A percentile compares a stretch with the other conserved stretches of the same genome.
Evolutionary conservation across 306 rosid species (phyloP).

Genomic region (Cotoneaster glaucophyllus): DNA sequence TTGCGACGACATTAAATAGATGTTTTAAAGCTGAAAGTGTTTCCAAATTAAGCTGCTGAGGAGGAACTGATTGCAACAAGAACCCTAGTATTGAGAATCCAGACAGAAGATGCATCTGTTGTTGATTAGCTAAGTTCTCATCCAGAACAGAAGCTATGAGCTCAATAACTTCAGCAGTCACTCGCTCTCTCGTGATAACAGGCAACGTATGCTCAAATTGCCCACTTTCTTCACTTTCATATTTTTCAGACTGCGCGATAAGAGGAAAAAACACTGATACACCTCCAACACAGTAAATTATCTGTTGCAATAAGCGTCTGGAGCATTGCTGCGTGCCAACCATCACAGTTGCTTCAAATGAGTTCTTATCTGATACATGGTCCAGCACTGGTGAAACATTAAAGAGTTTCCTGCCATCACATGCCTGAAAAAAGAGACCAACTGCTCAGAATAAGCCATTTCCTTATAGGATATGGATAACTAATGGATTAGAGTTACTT

Average conservation of each 20-base stretch:
- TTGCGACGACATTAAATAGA: conserved; percentile 69
- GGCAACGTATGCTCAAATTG: conserved; percentile 32
- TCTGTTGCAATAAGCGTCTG: conserved; percentile 83
- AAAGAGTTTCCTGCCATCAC: conserved; percentile 76
- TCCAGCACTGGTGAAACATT: conserved; percentile 74
- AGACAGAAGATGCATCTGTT: conserved; percentile 94
- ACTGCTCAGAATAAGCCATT: conserved; percentile 2
- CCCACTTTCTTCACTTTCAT: conserved; percentile 45
- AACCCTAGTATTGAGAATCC: conserved; percentile 95
- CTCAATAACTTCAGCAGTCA: conserved; percentile 77
- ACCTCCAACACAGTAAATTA: conserved; percentile 94
- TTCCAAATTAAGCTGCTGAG: conserved; percentile 70
- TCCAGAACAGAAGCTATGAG: conserved; percentile 86
- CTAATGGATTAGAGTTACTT: neutral
- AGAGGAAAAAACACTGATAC: conserved; percentile 95
- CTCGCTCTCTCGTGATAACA: conserved; percentile 41
- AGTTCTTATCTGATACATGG: conserved; percentile 57
- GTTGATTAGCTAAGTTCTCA: conserved; percentile 87
- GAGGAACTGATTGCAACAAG: conserved; percentile 86
- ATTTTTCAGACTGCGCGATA: conserved; percentile 61
- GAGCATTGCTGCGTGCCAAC: conserved; percentile 91
- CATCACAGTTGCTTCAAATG: conserved; percentile 75
- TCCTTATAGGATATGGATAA: neutral
- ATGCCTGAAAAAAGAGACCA: conserved; percentile 58
- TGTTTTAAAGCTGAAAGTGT: conserved; percentile 83